Evolutionary conservation across 1,284 basidiomycete genomes (phyloP), one percentile per base, ranked within the genome.

Genomic region (Pisolithus thermaeus): DNA sequence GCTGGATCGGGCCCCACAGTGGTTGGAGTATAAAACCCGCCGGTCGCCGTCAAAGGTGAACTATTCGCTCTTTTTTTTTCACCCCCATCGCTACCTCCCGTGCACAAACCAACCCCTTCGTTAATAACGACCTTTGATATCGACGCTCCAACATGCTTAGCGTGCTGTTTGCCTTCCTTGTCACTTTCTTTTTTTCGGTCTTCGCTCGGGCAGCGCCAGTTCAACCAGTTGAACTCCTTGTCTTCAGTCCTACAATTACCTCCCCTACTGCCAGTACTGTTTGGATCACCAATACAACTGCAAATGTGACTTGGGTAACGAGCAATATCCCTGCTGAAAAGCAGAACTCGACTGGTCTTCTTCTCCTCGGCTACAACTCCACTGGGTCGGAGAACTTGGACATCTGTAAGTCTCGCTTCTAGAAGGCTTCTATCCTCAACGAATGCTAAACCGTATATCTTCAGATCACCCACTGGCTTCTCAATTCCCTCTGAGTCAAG

Each of bases 231-330:
- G 53, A 70, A 50, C 56, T 70, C 56, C 60, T 75, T 44, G 78
- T 80, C 48, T 67, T 71, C 64, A 70, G 69, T 49, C 80, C 82
- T 0, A 46, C 53, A 3, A 74, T 84, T 60, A 76, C 66, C 4
- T 58, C 54, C 6, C 79, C 79, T 5, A 51, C 38, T 8, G 36
- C 42, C 3, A 50, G 52, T 6, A 50, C 41, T 4, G 27, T 58
- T 8, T 82, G 78, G 79, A 4, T 47, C 4, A 54, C 61, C 41
- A 73, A 73, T 18, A 61, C 62, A 4, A 51, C 7, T 1, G 71
- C 76, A 56, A 63, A 56, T 16, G 71, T 81, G 54, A 61, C 62
- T 45, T 82, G 80, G 80, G 54, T 56, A 36, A 69, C 65, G 7
- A n/a, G 48, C 30, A 46, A 59, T 23, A 52, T 78, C 39, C 74